phyloP scores from a whole-genome alignment of 176 grass and related monocot species.

The Coix lacrymajobi region DNA sequence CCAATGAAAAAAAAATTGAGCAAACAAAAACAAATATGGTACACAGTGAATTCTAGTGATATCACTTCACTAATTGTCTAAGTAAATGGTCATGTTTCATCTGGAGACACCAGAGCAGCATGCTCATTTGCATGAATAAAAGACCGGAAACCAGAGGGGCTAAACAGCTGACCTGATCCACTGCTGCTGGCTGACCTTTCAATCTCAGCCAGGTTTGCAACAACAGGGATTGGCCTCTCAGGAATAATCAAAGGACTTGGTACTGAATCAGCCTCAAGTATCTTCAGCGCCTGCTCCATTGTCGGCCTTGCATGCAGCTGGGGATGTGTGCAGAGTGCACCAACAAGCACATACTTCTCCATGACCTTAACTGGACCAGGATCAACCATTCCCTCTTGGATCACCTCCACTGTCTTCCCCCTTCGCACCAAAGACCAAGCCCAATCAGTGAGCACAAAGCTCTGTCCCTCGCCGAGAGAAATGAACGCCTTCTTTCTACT shows the following conservation, averaged over 20 bases:
- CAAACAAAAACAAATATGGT: conserved; percentile 4
- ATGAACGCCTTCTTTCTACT: conserved; percentile 82
- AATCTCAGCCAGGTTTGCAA: conserved; percentile 64
- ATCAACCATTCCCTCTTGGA: conserved; percentile 86
- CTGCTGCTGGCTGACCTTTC: conserved; percentile 69
- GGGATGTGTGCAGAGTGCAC: conserved; percentile 78
- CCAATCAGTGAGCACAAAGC: conserved; percentile 81
- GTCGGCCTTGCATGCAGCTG: conserved; percentile 81
- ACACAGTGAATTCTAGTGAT: neutral
- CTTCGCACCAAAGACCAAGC: conserved; percentile 76
- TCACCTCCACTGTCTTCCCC: conserved; percentile 53
- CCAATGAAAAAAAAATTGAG: neutral
- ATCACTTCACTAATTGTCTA: neutral
- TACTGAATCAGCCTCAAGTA: conserved; percentile 65
- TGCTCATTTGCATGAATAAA: conserved; percentile 45
- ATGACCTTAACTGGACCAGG: conserved; percentile 51
- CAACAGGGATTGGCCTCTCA: conserved; percentile 56
- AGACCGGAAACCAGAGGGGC: conserved; percentile 63
- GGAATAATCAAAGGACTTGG: conserved; percentile 51
- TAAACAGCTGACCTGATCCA: conserved; percentile 67
- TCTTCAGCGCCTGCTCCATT: conserved; percentile 92
- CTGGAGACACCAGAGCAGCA: conserved; percentile 33
- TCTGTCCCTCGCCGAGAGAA: conserved; percentile 66
- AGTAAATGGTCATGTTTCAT: conserved; percentile 31
- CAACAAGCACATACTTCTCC: conserved; percentile 82